Percentiles rank a stretch among this genome's conserved stretches.
Conservation (phyloP, 495 filamentous ascomycete species). For the Daldinia bambusicola region DNA sequence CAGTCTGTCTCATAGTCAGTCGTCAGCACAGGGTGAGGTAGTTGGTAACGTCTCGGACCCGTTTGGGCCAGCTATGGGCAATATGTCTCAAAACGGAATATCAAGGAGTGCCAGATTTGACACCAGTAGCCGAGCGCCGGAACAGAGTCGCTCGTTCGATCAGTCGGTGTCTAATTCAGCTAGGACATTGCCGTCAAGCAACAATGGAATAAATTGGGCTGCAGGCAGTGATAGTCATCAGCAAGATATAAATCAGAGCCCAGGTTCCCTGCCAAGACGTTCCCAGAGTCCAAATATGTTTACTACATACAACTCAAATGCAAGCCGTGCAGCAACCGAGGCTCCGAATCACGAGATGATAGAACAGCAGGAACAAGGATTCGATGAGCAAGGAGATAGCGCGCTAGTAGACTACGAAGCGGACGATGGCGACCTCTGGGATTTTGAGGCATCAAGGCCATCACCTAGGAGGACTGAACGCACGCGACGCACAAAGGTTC, state of each 20-base stretch:
- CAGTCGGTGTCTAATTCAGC: slow-evolving; percentile 42
- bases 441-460: slow-evolving; percentile 56
- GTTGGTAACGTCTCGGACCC: slow-evolving; percentile 47
- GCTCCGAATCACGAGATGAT: slow-evolving; percentile 23
- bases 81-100: slow-evolving; percentile 34
- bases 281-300: slow-evolving; percentile 20
- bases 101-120: slow-evolving; percentile 10
- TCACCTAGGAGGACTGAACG: slow-evolving; percentile 48
- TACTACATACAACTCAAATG: slow-evolving; percentile 17
- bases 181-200: slow-evolving; percentile 22
- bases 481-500: slow-evolving; percentile 50
- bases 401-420: slow-evolving; percentile 38
- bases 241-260: slow-evolving; percentile 15
- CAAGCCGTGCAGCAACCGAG: slow-evolving; percentile 2
- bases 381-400: slow-evolving; percentile 21
- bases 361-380: slow-evolving; percentile 18
- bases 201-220: slow-evolving; percentile 50
- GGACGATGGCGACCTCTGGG: slow-evolving; percentile 59
- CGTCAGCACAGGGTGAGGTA: slow-evolving; percentile 10
- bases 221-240: slow-evolving; percentile 28
- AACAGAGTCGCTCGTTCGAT: slow-evolving; percentile 6
- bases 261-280: slow-evolving; percentile 19
- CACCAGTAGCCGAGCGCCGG: not conserved
- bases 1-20: slow-evolving; percentile 20
- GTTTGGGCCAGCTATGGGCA: slow-evolving; percentile 46